Evolutionary conservation across 1,284 basidiomycete species (phyloP).

Genomic region (Fomes fomentarius): DNA sequence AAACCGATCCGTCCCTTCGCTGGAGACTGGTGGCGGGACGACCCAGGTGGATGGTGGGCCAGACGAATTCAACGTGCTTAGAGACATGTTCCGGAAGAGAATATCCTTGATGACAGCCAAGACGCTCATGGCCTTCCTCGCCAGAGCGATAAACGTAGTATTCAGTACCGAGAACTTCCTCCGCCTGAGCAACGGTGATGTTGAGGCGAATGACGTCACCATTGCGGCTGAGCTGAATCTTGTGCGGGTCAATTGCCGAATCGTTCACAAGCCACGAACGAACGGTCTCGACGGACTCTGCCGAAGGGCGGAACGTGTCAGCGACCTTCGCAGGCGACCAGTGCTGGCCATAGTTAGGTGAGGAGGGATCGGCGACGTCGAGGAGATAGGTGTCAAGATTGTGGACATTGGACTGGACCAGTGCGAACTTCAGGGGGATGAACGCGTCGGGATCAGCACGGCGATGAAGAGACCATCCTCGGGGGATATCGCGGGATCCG

Average conservation of each 20-base stretch:
- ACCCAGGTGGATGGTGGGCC: slow-evolving; percentile 26
- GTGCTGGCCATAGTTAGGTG: slow-evolving; percentile 42
- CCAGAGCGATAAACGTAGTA: slow-evolving; percentile 47
- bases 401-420: slow-evolving; percentile 45
- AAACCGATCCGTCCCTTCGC: neutral
- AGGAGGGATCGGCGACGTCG: slow-evolving; percentile 47
- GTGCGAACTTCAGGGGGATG: slow-evolving; percentile 32
- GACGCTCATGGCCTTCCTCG: slow-evolving; percentile 31
- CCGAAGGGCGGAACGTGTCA: slow-evolving; percentile 43
- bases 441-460: neutral
- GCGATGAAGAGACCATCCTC: neutral
- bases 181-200: slow-evolving; percentile 45
- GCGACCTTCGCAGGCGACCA: slow-evolving; percentile 41
- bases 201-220: slow-evolving; percentile 46
- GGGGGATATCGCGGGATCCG: neutral
- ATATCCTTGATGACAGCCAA: slow-evolving; percentile 32
- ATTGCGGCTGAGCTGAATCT: slow-evolving; percentile 36
- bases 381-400: slow-evolving; percentile 42
- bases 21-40: neutral
- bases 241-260: slow-evolving; percentile 34
- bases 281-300: slow-evolving; percentile 43
- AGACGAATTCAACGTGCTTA: slow-evolving; percentile 27
- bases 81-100: slow-evolving; percentile 25
- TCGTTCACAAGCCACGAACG: slow-evolving; percentile 18
- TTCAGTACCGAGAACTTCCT: slow-evolving; percentile 43